Evolutionary conservation across 257 asterid species (phyloP), one percentile per base, ranked within the genome.

Genomic region (Datura wrightii): DNA sequence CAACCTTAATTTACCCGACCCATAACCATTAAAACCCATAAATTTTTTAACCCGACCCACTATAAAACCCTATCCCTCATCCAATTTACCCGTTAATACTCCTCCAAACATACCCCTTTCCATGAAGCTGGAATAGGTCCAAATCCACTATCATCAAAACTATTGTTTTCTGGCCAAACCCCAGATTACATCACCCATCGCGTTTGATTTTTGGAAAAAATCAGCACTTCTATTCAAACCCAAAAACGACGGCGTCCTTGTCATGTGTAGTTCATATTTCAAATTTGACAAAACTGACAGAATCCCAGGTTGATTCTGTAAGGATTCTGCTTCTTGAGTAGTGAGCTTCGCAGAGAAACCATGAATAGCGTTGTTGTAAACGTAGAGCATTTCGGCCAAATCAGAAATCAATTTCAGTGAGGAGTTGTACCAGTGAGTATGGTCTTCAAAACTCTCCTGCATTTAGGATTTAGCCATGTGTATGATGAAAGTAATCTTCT

Each of bases 401-500:
- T 87, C 89, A 8, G 92, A 87, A 39, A 90, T 89, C 8, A 90
- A 37, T 63, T 87, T 93, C 80, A 90, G 76, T 58, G 90, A 91
- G 53, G 89, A 89, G 63, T 86, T 24, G 80, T 91, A 97, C 99
- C 98, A 94, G 65, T 79, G 85, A 42, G 91, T 24, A 52, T 91
- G 97, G 72, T 94, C 92, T 2, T 81, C 85, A 63, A 91, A 97
- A 79, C 87, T 85, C 46, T 88, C 84, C 6, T 98, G 98, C 98
- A 93, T 97, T 87, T 92, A 84, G 0, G 92, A 90, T 80, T 91
- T 91, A 36, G 94, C 96, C 99, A 94, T 92, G 91, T 95, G 98
- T 53, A 97, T 84, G 14, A 97, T 95, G 88, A 92, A 97, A 3
- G 98, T 94, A 4, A 69, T 87, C 86, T 69, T 70, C 31, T 24